Base-by-base conservation (phyloP, 768 basidiomycete species). In the Agaricus bisporus region DNA sequence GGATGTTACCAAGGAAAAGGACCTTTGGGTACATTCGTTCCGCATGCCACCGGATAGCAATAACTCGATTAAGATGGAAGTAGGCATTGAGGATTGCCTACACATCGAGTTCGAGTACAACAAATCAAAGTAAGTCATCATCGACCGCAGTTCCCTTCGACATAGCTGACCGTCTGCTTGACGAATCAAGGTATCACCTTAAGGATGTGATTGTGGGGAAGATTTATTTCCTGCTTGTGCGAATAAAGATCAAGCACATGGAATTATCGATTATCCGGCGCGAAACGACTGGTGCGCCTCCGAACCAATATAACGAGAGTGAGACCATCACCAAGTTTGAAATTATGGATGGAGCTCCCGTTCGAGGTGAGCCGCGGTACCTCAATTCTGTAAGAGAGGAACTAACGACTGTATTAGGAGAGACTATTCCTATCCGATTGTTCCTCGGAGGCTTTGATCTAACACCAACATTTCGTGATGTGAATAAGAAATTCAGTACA, bases 201-300 rank as follows among this genome's bases (percentile, higher is more conserved):
- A 98, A 98, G 72, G 95, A 98, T 65, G 97, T 98, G 49, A 98
- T 98, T 43, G 95, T 99, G 26, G 97, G 97, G 69, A 98, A 98
- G 77, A 98, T 98, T 67, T 98, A 95, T 75, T 98, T 99, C 75
- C 77, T 99, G 48, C 86, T 98, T 41, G 95, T 98, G 7, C 86
- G 97, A 51, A 98, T 99, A 78, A 98, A 91, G 78, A 99, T 98
- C 73, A 98, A 99, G 70, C 94, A 98, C 62, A 98, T 98, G 95
- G 95, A 99, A 66, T 77, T 98, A 25, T 98, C 94, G 14, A 98
- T 98, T 65, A 98, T 99, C 60, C 86, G 95, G 37, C 81, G 95
- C 18, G 97, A 98, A 69, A 99, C 97, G 18, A 98, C 95, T 0
- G 95, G 95, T 11, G 80, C 94, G 12, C 91, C 91, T 2, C 97